phyloP scores from a whole-genome alignment of 2,329 filamentous ascomycete species.

The Diaporthe sp. region DNA sequence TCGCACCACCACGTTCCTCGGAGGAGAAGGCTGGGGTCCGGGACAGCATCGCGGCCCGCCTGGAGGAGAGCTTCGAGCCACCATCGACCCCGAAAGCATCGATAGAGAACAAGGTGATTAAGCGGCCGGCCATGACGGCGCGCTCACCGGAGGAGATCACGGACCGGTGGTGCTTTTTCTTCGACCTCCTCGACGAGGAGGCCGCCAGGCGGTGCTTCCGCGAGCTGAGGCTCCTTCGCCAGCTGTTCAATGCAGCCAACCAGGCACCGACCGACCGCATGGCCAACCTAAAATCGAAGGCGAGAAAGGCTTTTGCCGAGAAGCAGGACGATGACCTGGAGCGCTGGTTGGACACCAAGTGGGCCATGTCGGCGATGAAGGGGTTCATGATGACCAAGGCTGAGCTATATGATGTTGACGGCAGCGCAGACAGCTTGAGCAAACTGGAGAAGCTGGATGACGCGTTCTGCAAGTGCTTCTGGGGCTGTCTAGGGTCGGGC shows the following conservation, averaged over 20 bases:
- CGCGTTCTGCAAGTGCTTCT: slow-evolving; percentile 36
- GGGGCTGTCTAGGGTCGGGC: slow-evolving; percentile 29
- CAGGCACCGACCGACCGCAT: slow-evolving; percentile 28
- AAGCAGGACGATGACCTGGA: slow-evolving; percentile 33
- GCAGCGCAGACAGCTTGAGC: slow-evolving; percentile 17
- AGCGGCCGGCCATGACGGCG: slow-evolving; percentile 29
- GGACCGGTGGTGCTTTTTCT: slow-evolving; percentile 36
- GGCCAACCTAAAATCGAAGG: slow-evolving; percentile 34
- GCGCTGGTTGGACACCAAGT: slow-evolving; percentile 35
- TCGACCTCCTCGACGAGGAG: slow-evolving; percentile 36
- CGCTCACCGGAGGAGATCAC: slow-evolving; percentile 33
- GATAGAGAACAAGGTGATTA: slow-evolving; percentile 18
- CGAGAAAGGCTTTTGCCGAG: slow-evolving; percentile 34
- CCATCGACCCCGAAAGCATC: not conserved
- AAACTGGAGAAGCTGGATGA: slow-evolving; percentile 35
- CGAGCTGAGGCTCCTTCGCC: slow-evolving; percentile 34
- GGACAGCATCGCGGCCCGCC: slow-evolving; percentile 20
- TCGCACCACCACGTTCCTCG: slow-evolving; percentile 25
- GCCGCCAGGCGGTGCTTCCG: slow-evolving; percentile 36
- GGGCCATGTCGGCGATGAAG: slow-evolving; percentile 33
- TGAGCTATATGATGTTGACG: slow-evolving; percentile 10
- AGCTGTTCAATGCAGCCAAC: slow-evolving; percentile 33
- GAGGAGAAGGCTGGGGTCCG: slow-evolving; percentile 6
- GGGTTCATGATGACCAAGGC: slow-evolving; percentile 36
- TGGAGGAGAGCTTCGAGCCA: slow-evolving; percentile 10